Base-by-base conservation (phyloP, 805 yeast genomes). In the Hanseniaspora thailandica region DNA sequence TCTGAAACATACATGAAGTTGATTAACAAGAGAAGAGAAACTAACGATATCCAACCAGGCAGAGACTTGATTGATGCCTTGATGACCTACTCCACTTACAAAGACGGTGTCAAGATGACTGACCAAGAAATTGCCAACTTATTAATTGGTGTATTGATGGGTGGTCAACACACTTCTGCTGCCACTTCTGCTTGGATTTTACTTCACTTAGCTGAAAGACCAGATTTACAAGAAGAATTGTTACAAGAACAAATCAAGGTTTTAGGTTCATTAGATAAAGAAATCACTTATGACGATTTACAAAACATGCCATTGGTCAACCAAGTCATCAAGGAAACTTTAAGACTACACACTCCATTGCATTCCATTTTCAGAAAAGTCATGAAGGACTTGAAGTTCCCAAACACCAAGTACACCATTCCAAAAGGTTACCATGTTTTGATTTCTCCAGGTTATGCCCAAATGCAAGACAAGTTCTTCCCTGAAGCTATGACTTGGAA, bases 151-250 rank as follows among this genome's bases (percentile, higher is more conserved):
- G 84, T 93, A 53, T 75, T 93, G 57, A 93, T 93, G 98, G 98
- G 98, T 63, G 98, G 98, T 58, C 98, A 93, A 73, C 98, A 93
- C 69, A 93, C 98, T 26, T 84, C 95, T 58, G 93, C 97, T 43
- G 78, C 97, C 23, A 93, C 98, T 22, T 85, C 95, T 39, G 84
- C 97, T 17, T 93, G 98, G 98, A 81, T 81, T 63, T 72, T 93
- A 64, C 76, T 93, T 59, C 97, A 93, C 66, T 75, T 93, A 57
- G 97, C 88, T 59, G 95, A 84, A 62, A 75, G 79, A 62, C 95
- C 94, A 45, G 84, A 85, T 39, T 71, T 90, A 57, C 96, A 87
- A 72, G 84, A 89, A 55, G 84, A 82, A 64, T 69, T 93, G 48
- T 84, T 76, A 65, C 69, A 78, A 56, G 97, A 93, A 70, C 82